Evolutionary conservation across 2,329 filamentous ascomycete genomes (phyloP), one percentile per base, ranked within the genome.

Genomic region (Pestalotiopsis sp.): DNA sequence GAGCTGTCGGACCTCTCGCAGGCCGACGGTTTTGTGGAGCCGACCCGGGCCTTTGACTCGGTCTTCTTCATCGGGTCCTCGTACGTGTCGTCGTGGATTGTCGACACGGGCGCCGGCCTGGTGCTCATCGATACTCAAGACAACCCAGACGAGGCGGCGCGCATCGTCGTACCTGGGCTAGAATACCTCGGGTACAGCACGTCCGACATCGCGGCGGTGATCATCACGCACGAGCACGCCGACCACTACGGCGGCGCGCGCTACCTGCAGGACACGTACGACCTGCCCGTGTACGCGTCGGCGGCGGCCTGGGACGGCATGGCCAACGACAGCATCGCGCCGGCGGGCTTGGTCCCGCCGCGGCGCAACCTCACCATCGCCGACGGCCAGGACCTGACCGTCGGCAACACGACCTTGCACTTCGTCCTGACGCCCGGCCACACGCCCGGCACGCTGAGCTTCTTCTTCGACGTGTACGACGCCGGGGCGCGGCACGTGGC

Each of bases 161-260:
- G 41, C 7, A 68, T 75, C 38, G 67, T 75, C 6, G 63, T 74
- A 3, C 69, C 72, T 1, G 73, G 72, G 17, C 68, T 75, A 1
- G 62, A 69, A 38, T 58, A 66, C 2, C 72, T 76, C 17, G 73
- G 73, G 2, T 77, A 71, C 65, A 62, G 63, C 0, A 71, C 71
- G 11, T 57, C n/a, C 6, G 73, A 77, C 58, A 72, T 77, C 14
- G 74, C 84, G 59, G 73, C 71, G 9, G 62, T 77, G 1, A 61
- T 77, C 68, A 73, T 76, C 64, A 76, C 75, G 1, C 76, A 77
- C 39, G 75, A 77, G 69, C 75, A 77, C 60, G 71, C 67, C 17
- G 76, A 76, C 65, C 75, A 77, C 68, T 76, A 76, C 11, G 75
- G 75, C 11, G 75, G 75, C 1, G 75, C 69, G 0, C 59, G 69